phyloP scores from a whole-genome alignment of 176 grass and related monocot genomes.

The Oryza coarctata region DNA sequence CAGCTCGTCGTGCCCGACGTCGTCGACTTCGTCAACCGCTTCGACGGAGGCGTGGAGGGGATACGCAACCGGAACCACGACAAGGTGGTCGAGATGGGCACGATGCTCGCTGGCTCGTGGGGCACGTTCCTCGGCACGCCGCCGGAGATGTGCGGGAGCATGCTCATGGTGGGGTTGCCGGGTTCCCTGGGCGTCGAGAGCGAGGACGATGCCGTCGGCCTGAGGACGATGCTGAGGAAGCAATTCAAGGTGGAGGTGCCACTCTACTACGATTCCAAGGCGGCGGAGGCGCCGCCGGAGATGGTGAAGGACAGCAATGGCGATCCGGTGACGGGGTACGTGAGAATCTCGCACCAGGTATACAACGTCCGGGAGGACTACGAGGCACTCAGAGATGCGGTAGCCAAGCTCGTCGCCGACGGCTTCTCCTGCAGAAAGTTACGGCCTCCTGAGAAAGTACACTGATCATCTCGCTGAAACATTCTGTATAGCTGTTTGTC shows the following conservation, averaged over 20 bases:
- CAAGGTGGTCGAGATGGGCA: constrained; percentile 90
- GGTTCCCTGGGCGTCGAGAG: constrained; percentile 49
- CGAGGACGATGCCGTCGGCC: constrained; percentile 65
- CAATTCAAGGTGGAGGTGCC: constrained; percentile 86
- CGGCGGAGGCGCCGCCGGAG: constrained; percentile 40
- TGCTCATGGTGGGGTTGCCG: constrained; percentile 94
- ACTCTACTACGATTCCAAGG: constrained; percentile 71
- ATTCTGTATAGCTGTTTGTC: neutral
- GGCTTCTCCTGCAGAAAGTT: constrained; percentile 71
- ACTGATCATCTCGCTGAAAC: neutral
- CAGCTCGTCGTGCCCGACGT: constrained; percentile 81
- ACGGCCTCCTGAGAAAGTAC: constrained; percentile 48
- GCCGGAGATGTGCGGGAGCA: constrained; percentile 76
- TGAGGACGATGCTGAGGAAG: constrained; percentile 67
- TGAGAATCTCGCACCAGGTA: constrained; percentile 87
- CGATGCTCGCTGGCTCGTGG: constrained; percentile 81
- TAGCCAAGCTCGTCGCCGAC: constrained; percentile 78
- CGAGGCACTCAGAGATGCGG: constrained; percentile 64
- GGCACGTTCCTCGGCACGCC: constrained; percentile 75
- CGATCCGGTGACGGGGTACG: constrained; percentile 60
- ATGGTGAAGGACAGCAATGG: constrained; percentile 32
- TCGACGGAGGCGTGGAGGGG: constrained; percentile 84
- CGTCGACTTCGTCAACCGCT: constrained; percentile 71
- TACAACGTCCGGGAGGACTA: constrained; percentile 91
- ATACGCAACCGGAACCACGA: constrained; percentile 70